Evolutionary conservation across 129 eudicot genomes (phyloP).

Genomic region (Heracleum sosnowskyi): DNA sequence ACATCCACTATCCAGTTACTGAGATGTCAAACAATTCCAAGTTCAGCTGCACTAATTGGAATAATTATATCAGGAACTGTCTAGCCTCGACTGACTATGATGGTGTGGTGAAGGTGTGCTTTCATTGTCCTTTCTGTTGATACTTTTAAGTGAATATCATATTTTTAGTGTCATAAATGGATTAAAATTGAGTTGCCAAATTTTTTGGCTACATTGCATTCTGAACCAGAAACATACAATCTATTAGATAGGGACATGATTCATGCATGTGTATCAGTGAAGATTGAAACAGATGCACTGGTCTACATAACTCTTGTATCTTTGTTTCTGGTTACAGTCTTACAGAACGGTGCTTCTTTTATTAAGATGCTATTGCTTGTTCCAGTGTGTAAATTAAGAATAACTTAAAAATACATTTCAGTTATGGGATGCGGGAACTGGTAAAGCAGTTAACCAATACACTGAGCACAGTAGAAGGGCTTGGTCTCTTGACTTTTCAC

Average conservation of each 20-base stretch:
- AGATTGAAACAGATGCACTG: no score
- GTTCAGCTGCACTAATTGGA: conserved; percentile 58
- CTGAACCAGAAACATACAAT: no score
- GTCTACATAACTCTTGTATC: no score
- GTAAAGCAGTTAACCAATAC: conserved; percentile 28
- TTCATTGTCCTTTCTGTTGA: background rate
- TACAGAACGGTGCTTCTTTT: background rate
- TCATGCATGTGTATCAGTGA: no score
- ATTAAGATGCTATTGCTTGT: background rate
- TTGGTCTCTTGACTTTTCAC: conserved; percentile 74
- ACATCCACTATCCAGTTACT: conserved; percentile 47
- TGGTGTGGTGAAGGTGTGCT: conserved; percentile 55
- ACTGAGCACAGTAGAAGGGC: conserved; percentile 52
- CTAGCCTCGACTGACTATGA: conserved; percentile 64
- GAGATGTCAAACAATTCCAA: conserved; percentile 50
- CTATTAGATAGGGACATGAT: no score
- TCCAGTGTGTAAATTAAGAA: background rate
- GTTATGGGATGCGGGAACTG: conserved; percentile 57
- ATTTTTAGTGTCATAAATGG: background rate
- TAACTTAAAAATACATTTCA: conserved; percentile 11
- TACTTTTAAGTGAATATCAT: background rate
- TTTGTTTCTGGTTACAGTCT: no score
- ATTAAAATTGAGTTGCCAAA: no score
- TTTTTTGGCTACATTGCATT: no score
- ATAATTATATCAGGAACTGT: conserved; percentile 38